Base-by-base conservation (phyloP, 495 filamentous ascomycete species). In the Trichoderma reesei region DNA sequence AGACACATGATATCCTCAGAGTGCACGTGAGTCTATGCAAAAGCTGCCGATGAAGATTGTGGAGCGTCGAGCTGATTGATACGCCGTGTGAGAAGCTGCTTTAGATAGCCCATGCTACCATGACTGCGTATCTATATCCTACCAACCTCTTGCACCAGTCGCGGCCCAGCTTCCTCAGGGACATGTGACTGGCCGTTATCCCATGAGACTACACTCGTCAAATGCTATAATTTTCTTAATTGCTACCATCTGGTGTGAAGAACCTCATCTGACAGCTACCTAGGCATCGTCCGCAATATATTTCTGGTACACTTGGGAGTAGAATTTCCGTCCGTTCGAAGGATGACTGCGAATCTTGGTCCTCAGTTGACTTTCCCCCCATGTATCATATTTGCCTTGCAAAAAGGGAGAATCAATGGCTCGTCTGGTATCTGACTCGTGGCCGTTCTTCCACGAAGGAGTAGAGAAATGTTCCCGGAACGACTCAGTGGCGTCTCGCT, bases 281-380 rank as follows among this genome's bases (percentile, higher is more conserved):
- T 61, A 61, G 7, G 34, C 5, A 20, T 72, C 70, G 31, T 74
- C 77, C 41, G 72, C 70, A 39, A 77, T 66, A 61, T 80, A 79
- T 61, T 69, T 65, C 3, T 77, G 71, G 66, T 72, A 78, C 1
- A 79, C 75, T 41, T 74, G 69, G 0, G 63, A 42, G 64, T 80
- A 78, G 31, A 75, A 80, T 60, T 68, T 77, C 61, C 59, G 69
- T 37, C 78, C 78, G 8, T 76, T 74, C 67, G 74, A 71, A 16
- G 71, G 69, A 68, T 79, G 78, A 37, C 76, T 78, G 3, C 76
- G 72, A 34, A 78, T 74, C 67, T 79, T 79, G 1, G 71, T 81
- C 36, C 78, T 65, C 31, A 80, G 64, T 63, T 80, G 77, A n/a
- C 75, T 75, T 66, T 79, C 76, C 0, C 76, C 78, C 77, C 75